Conservation (phyloP, 2,329 filamentous ascomycete species). For the Ascochyta rabiei region DNA sequence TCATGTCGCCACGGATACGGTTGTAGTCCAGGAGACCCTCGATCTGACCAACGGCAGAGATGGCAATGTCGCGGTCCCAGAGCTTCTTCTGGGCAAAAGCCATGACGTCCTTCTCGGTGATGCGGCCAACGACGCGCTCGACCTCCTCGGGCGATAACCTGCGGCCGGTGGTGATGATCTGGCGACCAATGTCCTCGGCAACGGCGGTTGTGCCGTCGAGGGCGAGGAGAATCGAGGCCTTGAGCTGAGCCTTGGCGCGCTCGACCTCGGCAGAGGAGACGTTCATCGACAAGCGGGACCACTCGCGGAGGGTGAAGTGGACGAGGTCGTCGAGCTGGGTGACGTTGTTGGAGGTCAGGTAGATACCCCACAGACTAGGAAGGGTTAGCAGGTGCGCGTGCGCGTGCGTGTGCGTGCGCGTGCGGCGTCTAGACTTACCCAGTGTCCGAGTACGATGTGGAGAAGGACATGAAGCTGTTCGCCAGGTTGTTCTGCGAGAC, state of each 20-base stretch:
- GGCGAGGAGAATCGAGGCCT: conserved; percentile 95
- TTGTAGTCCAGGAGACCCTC: conserved; percentile 83
- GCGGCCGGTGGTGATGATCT: conserved; percentile 96
- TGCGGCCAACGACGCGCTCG: conserved; percentile 84
- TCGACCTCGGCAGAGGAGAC: conserved; percentile 91
- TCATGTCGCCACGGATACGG: conserved; percentile 83
- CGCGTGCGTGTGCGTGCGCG: not conserved
- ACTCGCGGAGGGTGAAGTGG: conserved; percentile 98
- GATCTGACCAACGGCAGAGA: conserved; percentile 90
- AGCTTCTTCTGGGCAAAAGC: conserved; percentile 92
- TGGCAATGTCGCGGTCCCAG: conserved; percentile 96
- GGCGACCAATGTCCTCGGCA: conserved; percentile 97
- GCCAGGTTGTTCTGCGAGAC: conserved; percentile 94
- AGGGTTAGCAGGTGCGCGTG: conserved; percentile 34
- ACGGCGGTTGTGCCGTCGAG: conserved; percentile 97
- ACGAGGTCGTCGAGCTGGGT: conserved; percentile 91
- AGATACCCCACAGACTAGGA: conserved; percentile 96
- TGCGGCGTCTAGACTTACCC: conserved; percentile 69
- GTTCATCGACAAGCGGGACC: conserved; percentile 90
- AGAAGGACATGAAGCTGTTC: conserved; percentile 99
- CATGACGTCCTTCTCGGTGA: conserved; percentile 97
- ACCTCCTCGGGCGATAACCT: conserved; percentile 92
- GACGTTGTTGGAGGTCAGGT: conserved; percentile 90
- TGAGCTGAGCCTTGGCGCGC: conserved; percentile 98
- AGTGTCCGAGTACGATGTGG: conserved; percentile 98